Conservation (phyloP, 2,329 filamentous ascomycete genomes). For the Clonostachys rosea region DNA sequence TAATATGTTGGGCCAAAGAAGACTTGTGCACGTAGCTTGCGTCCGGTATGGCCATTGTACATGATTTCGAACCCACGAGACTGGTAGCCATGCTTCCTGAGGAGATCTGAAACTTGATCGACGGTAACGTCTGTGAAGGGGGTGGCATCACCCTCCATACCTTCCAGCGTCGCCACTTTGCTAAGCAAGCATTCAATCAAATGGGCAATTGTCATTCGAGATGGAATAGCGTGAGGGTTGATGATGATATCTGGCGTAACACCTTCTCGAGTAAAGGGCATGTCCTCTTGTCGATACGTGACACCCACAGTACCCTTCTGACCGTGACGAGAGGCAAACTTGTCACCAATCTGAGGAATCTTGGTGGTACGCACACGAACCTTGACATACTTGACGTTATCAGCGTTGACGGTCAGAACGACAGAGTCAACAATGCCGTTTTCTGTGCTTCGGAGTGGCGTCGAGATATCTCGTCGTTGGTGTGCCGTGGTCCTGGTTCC, state of each 20-base stretch:
- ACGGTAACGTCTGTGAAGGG: conserved; percentile 98
- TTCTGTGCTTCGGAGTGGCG: conserved; percentile 89
- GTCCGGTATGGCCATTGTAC: conserved; percentile 97
- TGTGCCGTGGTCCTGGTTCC: conserved; percentile 88
- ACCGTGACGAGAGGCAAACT: conserved; percentile 98
- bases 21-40: conserved; percentile 88
- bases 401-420: conserved; percentile 87
- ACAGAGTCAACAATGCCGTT: conserved; percentile 96
- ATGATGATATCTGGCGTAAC: conserved; percentile 95
- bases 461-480: conserved; percentile 92
- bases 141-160: conserved; percentile 94
- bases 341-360: conserved; percentile 97
- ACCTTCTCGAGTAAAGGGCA: conserved; percentile 94
- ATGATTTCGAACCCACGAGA: conserved; percentile 96
- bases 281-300: conserved; percentile 95
- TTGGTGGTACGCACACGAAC: conserved; percentile 97
- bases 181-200: conserved; percentile 98
- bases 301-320: conserved; percentile 99
- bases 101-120: conserved; percentile 81
- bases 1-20: conserved; percentile 99
- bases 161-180: conserved; percentile 90
- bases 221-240: conserved; percentile 98
- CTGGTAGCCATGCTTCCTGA: conserved; percentile 89
- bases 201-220: conserved; percentile 99
- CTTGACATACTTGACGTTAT: conserved; percentile 94